A percentile compares a stretch with the other conserved stretches of the same genome.
These are phyloP conservation scores for Logfia minima DNA, from an alignment of 129 eudicot genomes.

Conservation along the genomic window DNA sequence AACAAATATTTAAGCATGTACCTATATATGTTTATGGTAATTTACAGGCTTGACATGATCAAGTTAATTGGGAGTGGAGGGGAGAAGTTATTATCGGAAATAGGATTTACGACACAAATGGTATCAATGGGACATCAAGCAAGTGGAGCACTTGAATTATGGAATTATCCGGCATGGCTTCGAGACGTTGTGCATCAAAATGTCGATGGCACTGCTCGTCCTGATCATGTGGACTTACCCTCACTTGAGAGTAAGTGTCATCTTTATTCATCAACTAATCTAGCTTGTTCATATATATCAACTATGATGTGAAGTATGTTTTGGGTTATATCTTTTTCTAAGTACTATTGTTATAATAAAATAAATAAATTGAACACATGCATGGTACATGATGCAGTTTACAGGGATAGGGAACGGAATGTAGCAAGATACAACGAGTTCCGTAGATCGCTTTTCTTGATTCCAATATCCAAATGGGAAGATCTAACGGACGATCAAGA, in stretches of 20 bases:
- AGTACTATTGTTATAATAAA: too few relatives aligned
- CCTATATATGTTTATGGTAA: slow-evolving; percentile 1
- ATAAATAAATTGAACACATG: too few relatives aligned
- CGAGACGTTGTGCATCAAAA: slow-evolving; percentile 48
- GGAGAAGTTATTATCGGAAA: slow-evolving; percentile 36
- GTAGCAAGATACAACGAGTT: slow-evolving; percentile 58
- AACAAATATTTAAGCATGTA: background rate
- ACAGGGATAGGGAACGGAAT: slow-evolving; percentile 56
- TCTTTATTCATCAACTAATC: too few relatives aligned
- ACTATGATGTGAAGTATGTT: too few relatives aligned
- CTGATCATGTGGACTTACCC: slow-evolving; percentile 54
- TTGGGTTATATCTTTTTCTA: too few relatives aligned
- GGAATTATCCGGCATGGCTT: slow-evolving; percentile 62
- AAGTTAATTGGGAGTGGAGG: slow-evolving; percentile 43
- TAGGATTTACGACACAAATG: slow-evolving; percentile 52
- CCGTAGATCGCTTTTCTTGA: slow-evolving; percentile 42
- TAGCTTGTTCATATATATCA: too few relatives aligned
- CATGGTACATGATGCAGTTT: slow-evolving; percentile 23
- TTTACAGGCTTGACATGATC: slow-evolving; percentile 41
- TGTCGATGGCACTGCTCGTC: slow-evolving; percentile 46
- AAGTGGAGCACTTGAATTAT: slow-evolving; percentile 62
- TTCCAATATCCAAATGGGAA: slow-evolving; percentile 54
- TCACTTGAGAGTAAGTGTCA: slow-evolving; percentile 55
- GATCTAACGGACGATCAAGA: slow-evolving; percentile 47
- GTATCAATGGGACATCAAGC: slow-evolving; percentile 83